phyloP scores from a whole-genome alignment of 805 yeast genomes.

The Metschnikowia sp. region DNA sequence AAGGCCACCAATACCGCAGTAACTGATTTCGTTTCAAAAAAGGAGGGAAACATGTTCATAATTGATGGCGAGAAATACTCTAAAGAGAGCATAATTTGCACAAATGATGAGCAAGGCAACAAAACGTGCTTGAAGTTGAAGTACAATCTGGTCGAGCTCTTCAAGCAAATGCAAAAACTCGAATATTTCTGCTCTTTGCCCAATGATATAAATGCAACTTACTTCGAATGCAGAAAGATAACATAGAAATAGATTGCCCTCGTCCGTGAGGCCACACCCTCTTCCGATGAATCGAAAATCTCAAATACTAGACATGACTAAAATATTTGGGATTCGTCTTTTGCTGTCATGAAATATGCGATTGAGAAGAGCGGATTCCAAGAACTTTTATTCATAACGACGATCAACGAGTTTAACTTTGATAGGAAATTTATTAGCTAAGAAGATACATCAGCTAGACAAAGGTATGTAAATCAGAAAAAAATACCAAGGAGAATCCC shows the following conservation, averaged over 20 bases:
- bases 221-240: conserved; percentile 50
- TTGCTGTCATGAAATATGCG: no score
- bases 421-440: conserved; percentile 1
- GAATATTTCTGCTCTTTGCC: conserved; percentile 51
- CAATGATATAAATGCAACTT: conserved; percentile 46
- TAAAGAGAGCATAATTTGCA: conserved; percentile 45
- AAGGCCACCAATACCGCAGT: conserved; percentile 22
- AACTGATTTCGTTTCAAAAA: conserved; percentile 26
- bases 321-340: no score
- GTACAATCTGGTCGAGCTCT: conserved; percentile 39
- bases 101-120: conserved; percentile 41
- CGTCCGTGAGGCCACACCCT: no score
- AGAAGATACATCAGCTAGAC: not conserved
- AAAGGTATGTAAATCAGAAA: conserved; percentile 2
- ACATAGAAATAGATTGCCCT: conserved; percentile 1
- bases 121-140: conserved; percentile 46
- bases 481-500: conserved; percentile 11
- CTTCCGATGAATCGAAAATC: no score
- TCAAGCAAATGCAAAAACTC: conserved; percentile 47
- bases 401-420: not conserved
- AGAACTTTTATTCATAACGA: not conserved
- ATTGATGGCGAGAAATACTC: conserved; percentile 40
- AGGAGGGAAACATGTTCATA: conserved; percentile 34
- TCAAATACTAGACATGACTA: no score
- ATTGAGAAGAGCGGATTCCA: no score